phyloP scores from a whole-genome alignment of 352 stramenopile genomes.

The Phytopythium mirpurense region DNA sequence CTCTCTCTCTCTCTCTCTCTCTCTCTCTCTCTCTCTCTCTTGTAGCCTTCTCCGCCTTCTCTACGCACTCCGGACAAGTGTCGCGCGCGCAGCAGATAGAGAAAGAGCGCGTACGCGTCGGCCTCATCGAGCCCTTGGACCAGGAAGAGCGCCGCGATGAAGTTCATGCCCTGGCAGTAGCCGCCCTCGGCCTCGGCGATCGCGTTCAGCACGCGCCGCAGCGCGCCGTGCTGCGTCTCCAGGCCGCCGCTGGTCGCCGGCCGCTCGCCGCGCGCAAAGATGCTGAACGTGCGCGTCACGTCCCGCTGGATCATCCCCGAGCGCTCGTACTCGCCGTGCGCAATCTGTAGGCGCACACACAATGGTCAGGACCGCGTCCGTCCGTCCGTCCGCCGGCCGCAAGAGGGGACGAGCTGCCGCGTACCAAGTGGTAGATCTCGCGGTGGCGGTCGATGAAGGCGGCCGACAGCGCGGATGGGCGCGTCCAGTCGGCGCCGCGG shows the following conservation, averaged over 20 bases:
- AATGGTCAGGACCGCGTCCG: background rate
- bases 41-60: no score
- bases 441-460: constrained; percentile 64
- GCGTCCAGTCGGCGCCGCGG: constrained; percentile 56
- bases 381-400: no score
- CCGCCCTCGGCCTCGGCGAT: constrained; percentile 72
- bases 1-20: no score
- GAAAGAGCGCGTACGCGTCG: constrained; percentile 75
- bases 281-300: constrained; percentile 82
- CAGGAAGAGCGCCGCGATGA: constrained; percentile 82
- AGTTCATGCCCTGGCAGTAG: constrained; percentile 89
- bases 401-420: background rate
- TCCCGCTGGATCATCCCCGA: constrained; percentile 72
- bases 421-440: constrained; percentile 72
- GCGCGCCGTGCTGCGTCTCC: constrained; percentile 43
- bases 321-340: constrained; percentile 53
- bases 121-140: constrained; percentile 77
- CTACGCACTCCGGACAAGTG: constrained; percentile 57
- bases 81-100: constrained; percentile 79
- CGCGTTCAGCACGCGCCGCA: constrained; percentile 80
- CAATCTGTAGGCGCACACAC: constrained; percentile 25
- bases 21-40: no score
- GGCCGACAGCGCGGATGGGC: constrained; percentile 36
- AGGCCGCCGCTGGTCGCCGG: constrained; percentile 36
- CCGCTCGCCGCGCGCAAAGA: constrained; percentile 59